Conservation (phyloP, 2,329 filamentous ascomycete genomes). For the Aspergillus caelatus region DNA sequence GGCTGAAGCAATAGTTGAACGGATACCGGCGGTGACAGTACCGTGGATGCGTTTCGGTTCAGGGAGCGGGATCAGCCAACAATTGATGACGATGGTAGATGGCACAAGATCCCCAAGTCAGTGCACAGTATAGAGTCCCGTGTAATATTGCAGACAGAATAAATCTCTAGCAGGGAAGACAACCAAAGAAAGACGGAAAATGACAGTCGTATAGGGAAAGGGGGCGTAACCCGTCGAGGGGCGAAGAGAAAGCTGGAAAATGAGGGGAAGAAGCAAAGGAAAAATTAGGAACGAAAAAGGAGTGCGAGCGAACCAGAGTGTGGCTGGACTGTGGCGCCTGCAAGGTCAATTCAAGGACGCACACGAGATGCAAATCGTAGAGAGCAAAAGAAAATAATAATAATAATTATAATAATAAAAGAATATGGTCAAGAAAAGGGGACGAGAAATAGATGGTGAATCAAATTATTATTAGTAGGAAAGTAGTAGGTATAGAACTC, state of each 20-base stretch:
- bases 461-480: constrained; percentile 12
- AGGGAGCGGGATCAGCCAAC: constrained; percentile 10
- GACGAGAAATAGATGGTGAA: constrained; percentile 13
- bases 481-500: background rate
- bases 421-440: background rate
- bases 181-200: constrained; percentile 3
- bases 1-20: constrained; percentile 22
- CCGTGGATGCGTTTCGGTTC: constrained; percentile 22
- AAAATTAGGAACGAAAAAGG: constrained; percentile 13
- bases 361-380: background rate
- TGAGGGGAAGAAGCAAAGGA: constrained; percentile 8
- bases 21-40: constrained; percentile 21
- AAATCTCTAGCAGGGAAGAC: background rate
- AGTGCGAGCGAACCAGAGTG: constrained; percentile 7
- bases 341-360: background rate
- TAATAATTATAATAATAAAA: background rate
- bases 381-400: background rate
- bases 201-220: constrained; percentile 2
- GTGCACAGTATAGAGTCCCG: background rate
- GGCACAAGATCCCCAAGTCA: background rate
- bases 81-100: background rate
- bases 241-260: constrained; percentile 4
- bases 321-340: constrained; percentile 15
- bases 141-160: background rate
- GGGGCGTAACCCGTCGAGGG: constrained; percentile 3